Evolutionary conservation across 1,284 basidiomycete species (phyloP), one percentile per base, ranked within the genome.

Genomic region (Inonotus hispidus): DNA sequence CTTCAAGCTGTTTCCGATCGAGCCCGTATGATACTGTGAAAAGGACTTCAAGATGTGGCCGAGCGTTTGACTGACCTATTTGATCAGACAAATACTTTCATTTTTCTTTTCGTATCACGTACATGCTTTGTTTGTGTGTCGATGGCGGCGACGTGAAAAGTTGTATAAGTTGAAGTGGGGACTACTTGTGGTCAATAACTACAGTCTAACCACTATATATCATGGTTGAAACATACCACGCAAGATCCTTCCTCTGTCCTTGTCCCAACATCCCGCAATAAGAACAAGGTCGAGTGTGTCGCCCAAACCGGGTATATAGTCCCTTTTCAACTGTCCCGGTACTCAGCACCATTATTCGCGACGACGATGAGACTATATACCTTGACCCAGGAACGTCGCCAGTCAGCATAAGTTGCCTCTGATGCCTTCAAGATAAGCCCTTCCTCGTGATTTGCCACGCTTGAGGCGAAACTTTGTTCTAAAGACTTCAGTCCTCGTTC

Each of bases 271-370:
- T 13, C 86, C 91, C 1, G 84, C 93, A 25, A 95, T 70, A 21
- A 94, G 70, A 0, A 85, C 84, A 54, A 95, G 78, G 70, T 95
- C 92, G 13, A 93, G 69, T 11, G 82, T 81, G 71, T 96, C 93
- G 0, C 92, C 92, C 49, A 88, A 79, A 1, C 87, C 87, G 0
- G 84, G 83, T 41, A 96, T 91, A 66, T 94, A 95, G 70, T 95
- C 93, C 69, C 80, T 83, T 76, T 90, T 88, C 56, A 77, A 57
- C 75, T 78, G 7, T 35, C 10, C 13, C 8, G 13, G 50, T 7
- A 32, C 32, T 32, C 14, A 35, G 32, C 3, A 37, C 1, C 16
- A 14, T 2, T 2, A 52, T 35, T 32, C 10, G 27, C n/a, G 29
- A n/a, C 27, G 14, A 41, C 21, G 4, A 5, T 25, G 35, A 61